Conservation (phyloP, 2,329 filamentous ascomycete species). For the Blastomyces emzantsi region DNA sequence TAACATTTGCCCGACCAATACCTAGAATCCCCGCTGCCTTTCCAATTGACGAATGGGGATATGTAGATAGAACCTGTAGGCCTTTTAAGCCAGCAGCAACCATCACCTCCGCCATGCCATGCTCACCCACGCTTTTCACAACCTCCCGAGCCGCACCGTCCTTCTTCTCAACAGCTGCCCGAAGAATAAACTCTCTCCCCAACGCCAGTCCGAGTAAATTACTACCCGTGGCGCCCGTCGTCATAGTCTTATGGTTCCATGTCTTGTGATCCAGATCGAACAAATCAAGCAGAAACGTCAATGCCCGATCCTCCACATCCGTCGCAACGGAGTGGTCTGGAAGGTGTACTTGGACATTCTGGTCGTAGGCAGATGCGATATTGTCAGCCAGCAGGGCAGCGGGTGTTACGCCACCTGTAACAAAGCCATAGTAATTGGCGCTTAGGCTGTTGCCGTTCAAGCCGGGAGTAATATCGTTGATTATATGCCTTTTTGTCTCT, state of each 20-base stretch:
- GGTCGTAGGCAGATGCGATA: slow-evolving; percentile 69
- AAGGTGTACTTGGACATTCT: slow-evolving; percentile 77
- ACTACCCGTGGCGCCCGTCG: slow-evolving; percentile 61
- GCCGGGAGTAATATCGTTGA: slow-evolving; percentile 40
- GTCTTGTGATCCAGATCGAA: slow-evolving; percentile 47
- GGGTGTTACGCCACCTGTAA: slow-evolving; percentile 72
- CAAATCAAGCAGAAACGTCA: slow-evolving; percentile 60
- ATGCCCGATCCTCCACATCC: slow-evolving; percentile 62
- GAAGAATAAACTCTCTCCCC: slow-evolving; percentile 54
- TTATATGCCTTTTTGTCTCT: slow-evolving; percentile 30
- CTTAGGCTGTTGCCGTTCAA: slow-evolving; percentile 58
- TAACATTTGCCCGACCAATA: slow-evolving; percentile 60
- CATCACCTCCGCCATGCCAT: slow-evolving; percentile 62
- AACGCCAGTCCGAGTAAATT: slow-evolving; percentile 58
- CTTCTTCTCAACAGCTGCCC: slow-evolving; percentile 35
- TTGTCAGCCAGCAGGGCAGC: slow-evolving; percentile 75
- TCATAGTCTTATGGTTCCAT: slow-evolving; percentile 70
- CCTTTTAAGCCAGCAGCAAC: slow-evolving; percentile 52
- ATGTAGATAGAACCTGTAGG: slow-evolving; percentile 69
- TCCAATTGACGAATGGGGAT: slow-evolving; percentile 71
- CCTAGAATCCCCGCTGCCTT: slow-evolving; percentile 81
- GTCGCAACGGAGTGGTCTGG: slow-evolving; percentile 66
- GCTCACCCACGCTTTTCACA: slow-evolving; percentile 51
- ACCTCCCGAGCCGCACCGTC: slow-evolving; percentile 18
- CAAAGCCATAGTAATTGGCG: slow-evolving; percentile 75